A percentile compares a stretch with the other conserved stretches of the same genome.
These are phyloP conservation scores for Fagus crenata DNA, from an alignment of 306 rosid genomes.

Conservation along the genomic window DNA sequence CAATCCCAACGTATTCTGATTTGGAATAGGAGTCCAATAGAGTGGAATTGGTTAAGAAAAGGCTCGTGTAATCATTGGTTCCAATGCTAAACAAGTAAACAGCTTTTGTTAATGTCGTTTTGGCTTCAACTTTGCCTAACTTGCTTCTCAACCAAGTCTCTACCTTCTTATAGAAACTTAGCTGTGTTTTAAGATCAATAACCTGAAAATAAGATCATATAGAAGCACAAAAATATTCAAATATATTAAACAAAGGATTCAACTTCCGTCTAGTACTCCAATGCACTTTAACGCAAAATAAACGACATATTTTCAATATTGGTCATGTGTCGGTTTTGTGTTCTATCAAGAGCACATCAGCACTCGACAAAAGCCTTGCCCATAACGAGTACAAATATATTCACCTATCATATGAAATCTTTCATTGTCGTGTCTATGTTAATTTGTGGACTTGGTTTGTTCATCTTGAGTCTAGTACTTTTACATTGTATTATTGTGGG, in stretches of 20 bases:
- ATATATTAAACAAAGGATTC: too few relatives aligned
- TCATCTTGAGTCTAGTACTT: neutral
- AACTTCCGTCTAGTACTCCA: too few relatives aligned
- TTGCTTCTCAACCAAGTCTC: constrained; percentile 41
- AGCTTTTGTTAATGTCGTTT: constrained; percentile 50
- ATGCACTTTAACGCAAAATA: too few relatives aligned
- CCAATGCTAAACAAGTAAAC: constrained; percentile 82
- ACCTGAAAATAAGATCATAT: constrained; percentile 46
- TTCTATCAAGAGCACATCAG: too few relatives aligned
- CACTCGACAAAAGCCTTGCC: too few relatives aligned
- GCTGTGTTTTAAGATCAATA: constrained; percentile 64
- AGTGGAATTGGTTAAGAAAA: constrained; percentile 48
- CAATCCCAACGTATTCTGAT: constrained; percentile 59
- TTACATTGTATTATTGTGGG: neutral
- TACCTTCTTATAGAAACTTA: constrained; percentile 52
- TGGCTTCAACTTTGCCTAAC: constrained; percentile 43
- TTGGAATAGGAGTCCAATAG: constrained; percentile 48
- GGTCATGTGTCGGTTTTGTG: too few relatives aligned
- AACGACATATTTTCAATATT: too few relatives aligned
- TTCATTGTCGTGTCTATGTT: neutral
- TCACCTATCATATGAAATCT: too few relatives aligned
- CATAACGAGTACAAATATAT: too few relatives aligned
- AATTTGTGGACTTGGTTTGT: neutral
- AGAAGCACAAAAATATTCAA: too few relatives aligned
- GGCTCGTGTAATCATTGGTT: constrained; percentile 66